phyloP scores from a whole-genome alignment of 495 filamentous ascomycete species.

The Aspergillus wentii region DNA sequence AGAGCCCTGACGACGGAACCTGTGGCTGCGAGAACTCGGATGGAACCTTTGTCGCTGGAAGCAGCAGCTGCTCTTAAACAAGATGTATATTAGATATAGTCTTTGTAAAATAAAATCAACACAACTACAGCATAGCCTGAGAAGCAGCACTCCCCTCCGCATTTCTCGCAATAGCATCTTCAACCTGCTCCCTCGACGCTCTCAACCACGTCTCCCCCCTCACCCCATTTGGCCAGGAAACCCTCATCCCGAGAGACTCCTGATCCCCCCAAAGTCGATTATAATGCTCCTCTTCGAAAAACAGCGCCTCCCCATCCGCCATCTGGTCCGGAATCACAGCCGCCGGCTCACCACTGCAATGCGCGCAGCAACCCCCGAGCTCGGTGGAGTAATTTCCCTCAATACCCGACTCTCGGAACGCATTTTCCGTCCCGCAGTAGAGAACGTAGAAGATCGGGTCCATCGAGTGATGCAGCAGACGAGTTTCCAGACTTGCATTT shows the following conservation, averaged over 20 bases:
- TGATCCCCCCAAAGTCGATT: conserved; percentile 3
- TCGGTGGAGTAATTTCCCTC: background rate
- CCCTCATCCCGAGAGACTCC: background rate
- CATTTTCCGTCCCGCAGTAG: background rate
- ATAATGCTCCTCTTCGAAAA: conserved; percentile 6
- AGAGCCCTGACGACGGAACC: conserved; percentile 24
- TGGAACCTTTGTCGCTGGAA: conserved; percentile 28
- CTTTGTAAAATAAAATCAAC: too few relatives aligned
- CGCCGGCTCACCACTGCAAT: conserved; percentile 4
- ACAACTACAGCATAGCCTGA: too few relatives aligned
- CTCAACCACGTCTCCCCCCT: background rate
- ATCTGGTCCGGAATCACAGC: conserved; percentile 5
- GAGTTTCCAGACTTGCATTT: conserved; percentile 1
- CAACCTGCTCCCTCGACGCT: conserved; percentile 6
- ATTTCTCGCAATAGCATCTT: background rate
- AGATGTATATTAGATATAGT: too few relatives aligned
- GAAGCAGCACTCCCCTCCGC: too few relatives aligned
- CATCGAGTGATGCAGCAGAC: background rate
- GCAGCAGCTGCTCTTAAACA: conserved; percentile 20
- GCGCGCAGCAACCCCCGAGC: background rate
- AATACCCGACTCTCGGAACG: background rate
- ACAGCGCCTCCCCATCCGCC: conserved; percentile 1
- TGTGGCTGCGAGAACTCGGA: conserved; percentile 36
- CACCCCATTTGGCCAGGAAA: background rate
- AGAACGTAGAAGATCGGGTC: conserved; percentile 2